A percentile compares a stretch with the other conserved stretches of the same genome.
Evolutionary conservation across 768 basidiomycete genomes (phyloP).

Genomic region (Amanita fuliginea): DNA sequence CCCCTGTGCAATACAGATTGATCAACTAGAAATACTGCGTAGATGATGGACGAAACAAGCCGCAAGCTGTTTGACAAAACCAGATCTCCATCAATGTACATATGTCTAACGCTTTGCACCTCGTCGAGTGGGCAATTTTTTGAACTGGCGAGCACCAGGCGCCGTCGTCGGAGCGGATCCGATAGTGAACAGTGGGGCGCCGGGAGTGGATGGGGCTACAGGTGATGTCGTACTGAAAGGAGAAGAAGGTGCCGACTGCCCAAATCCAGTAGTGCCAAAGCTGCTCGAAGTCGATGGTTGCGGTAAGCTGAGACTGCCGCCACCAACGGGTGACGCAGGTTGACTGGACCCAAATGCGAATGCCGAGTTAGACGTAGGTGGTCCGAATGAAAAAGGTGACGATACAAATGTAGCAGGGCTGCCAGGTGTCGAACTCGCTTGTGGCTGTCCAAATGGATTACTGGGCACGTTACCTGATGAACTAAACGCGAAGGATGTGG

Average conservation of each 20-base stretch:
- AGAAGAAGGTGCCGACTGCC: constrained; percentile 28
- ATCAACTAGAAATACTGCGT: constrained; percentile 6
- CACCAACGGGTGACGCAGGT: constrained; percentile 46
- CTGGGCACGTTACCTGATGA: not conserved
- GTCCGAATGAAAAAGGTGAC: constrained; percentile 37
- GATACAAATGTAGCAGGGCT: constrained; percentile 27
- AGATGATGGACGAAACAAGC: constrained; percentile 1
- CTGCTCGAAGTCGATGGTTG: constrained; percentile 23
- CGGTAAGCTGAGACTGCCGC: constrained; percentile 25
- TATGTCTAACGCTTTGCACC: constrained; percentile 24
- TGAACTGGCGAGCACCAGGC: constrained; percentile 31
- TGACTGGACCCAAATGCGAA: constrained; percentile 49
- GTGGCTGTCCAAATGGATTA: constrained; percentile 18
- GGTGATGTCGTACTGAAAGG: constrained; percentile 33
- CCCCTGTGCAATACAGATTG: constrained; percentile 11
- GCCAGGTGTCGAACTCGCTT: constrained; percentile 22
- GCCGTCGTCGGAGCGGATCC: constrained; percentile 39
- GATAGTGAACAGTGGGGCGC: constrained; percentile 44
- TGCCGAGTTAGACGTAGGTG: constrained; percentile 22
- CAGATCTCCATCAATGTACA: not conserved
- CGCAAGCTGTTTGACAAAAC: not conserved
- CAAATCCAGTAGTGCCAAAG: constrained; percentile 28
- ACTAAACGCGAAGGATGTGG: constrained; percentile 33
- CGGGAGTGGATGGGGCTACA: constrained; percentile 24
- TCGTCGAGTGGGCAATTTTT: constrained; percentile 44